Base-by-base conservation (phyloP, 2,329 filamentous ascomycete genomes). In the Sporothrix brasiliensis region DNA sequence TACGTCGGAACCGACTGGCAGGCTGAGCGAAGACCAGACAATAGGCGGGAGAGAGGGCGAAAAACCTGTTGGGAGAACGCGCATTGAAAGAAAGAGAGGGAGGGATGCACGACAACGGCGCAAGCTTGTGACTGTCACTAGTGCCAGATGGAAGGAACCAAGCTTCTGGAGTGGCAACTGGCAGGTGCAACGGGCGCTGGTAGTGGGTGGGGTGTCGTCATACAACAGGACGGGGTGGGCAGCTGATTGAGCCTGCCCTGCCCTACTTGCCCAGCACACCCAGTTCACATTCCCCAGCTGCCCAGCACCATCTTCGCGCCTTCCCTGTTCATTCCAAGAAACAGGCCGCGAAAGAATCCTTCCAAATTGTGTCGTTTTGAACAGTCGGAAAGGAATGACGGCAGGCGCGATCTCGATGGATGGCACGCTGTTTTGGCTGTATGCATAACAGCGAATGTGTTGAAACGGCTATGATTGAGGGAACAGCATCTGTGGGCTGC, bases 61-160 rank as follows among this genome's bases (percentile, higher is more conserved):
- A 49, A 63, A 63, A 34, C 61, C 44, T 30, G 61, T 65, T 65
- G 44, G 10, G 58, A 47, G 19, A 61, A 44, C 27, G 58, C 24
- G 34, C 21, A 27, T 2, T 4, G 39, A 24, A 44, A 44, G n/a
- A 39, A 39, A 47, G 16, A 4, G 11, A 65, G 27, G 21, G 61
- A 65, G 47, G 61, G 61, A 50, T 34, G 61, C 61, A 65, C 61
- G 21, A 16, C 47, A 65, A 24, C 61, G 41, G 61, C 44, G 61
- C 61, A 65, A 65, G 61, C 61, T 65, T 50, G 61, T 65, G 61
- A 65, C 44, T 50, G 61, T 65, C 34, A 34, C 34, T 34, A 44
- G 61, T 44, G 61, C 50, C 61, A 65, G 61, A 65, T 24, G 44
- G 24, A 27, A 30, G 61, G 27, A 27, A 34, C 44, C 50, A 30